Conservation (phyloP, 2,329 filamentous ascomycete species). For the Aspergillus arachidicola region DNA sequence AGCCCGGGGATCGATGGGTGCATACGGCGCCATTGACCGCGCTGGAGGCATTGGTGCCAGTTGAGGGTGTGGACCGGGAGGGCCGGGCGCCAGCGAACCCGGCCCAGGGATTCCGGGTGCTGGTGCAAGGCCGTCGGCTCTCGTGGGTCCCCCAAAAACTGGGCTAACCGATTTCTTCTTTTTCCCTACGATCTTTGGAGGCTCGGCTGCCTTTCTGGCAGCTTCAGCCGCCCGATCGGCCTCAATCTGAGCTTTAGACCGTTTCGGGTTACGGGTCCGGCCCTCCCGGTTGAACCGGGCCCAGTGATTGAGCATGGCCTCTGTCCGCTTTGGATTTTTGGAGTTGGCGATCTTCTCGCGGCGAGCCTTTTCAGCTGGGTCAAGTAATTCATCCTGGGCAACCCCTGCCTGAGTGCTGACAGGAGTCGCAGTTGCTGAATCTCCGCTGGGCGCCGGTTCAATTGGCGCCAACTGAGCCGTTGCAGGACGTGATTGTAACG, state of each 20-base stretch:
- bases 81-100: slow-evolving; percentile 18
- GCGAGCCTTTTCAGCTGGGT: slow-evolving; percentile 34
- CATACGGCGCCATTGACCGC: slow-evolving; percentile 29
- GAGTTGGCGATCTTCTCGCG: slow-evolving; percentile 45
- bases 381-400: slow-evolving; percentile 27
- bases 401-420: slow-evolving; percentile 17
- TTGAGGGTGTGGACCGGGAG: slow-evolving; percentile 19
- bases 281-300: slow-evolving; percentile 47
- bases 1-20: slow-evolving; percentile 30
- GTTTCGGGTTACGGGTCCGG: slow-evolving; percentile 47
- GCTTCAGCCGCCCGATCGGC: slow-evolving; percentile 39
- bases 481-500: slow-evolving; percentile 18
- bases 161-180: slow-evolving; percentile 27
- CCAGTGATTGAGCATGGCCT: slow-evolving; percentile 50
- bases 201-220: slow-evolving; percentile 28
- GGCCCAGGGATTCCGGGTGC: slow-evolving; percentile 19
- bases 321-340: slow-evolving; percentile 48
- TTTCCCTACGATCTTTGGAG: slow-evolving; percentile 27
- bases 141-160: slow-evolving; percentile 21
- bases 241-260: slow-evolving; percentile 48
- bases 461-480: slow-evolving; percentile 23
- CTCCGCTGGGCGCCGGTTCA: slow-evolving; percentile 23
- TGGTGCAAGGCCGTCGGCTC: slow-evolving; percentile 25
- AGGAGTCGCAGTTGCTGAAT: slow-evolving; percentile 12
- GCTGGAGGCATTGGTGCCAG: slow-evolving; percentile 23